Evolutionary conservation across 495 filamentous ascomycete genomes (phyloP).

Genomic region (Penicillium paradoxum): DNA sequence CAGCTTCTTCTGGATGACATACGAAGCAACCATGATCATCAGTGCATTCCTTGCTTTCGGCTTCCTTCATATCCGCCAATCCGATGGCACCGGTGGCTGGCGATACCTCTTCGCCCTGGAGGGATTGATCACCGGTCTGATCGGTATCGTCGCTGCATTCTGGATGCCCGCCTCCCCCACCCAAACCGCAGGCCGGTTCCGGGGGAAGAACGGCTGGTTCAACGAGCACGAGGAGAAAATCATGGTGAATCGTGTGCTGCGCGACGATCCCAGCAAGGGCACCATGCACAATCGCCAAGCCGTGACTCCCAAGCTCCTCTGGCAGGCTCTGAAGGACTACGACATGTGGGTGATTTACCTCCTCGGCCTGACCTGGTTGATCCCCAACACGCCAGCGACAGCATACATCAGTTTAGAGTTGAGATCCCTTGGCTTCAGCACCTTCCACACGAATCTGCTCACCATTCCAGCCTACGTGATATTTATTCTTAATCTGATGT

Average conservation of each 20-base stretch:
- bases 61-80: constrained; percentile 60
- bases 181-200: constrained; percentile 62
- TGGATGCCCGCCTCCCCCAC: constrained; percentile 70
- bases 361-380: constrained; percentile 52
- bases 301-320: constrained; percentile 53
- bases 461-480: constrained; percentile 56
- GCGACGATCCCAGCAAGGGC: constrained; percentile 60
- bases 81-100: constrained; percentile 62
- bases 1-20: constrained; percentile 69
- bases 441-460: constrained; percentile 64
- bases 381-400: constrained; percentile 48
- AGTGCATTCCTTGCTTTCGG: constrained; percentile 68
- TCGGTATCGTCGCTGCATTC: constrained; percentile 60
- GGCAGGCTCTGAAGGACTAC: constrained; percentile 56
- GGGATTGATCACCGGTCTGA: constrained; percentile 49
- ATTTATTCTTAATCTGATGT: constrained; percentile 42
- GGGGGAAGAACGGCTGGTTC: constrained; percentile 65
- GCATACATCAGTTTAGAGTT: constrained; percentile 61
- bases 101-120: constrained; percentile 62
- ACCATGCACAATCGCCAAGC: constrained; percentile 60
- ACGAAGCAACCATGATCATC: constrained; percentile 58
- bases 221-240: constrained; percentile 54
- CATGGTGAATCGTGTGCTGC: constrained; percentile 56
- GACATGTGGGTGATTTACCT: constrained; percentile 71
- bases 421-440: constrained; percentile 55